These are phyloP conservation scores for Candolleomyces eurysporus DNA, from an alignment of 768 basidiomycete species.

Conservation along the genomic window DNA sequence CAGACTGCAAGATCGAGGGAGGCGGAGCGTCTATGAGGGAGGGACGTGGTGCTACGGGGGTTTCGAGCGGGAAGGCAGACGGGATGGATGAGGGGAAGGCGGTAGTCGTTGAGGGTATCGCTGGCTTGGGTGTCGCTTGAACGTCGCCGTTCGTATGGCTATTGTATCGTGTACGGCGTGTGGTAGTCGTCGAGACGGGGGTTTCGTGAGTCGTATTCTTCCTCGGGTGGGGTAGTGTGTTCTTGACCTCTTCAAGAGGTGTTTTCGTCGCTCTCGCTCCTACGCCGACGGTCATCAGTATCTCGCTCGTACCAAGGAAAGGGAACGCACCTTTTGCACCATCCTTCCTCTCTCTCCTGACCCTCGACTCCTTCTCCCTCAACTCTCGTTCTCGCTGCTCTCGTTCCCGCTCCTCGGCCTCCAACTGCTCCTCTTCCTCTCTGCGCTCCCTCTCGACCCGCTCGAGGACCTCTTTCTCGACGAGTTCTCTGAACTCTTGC, in stretches of 20 bases:
- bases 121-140: neutral
- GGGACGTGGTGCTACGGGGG: conserved; percentile 45
- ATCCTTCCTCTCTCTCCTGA: neutral
- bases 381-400: conserved; percentile 26
- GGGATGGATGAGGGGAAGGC: conserved; percentile 18
- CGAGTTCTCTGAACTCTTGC: conserved; percentile 50
- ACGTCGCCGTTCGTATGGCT: neutral
- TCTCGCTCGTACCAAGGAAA: neutral
- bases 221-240: conserved; percentile 36
- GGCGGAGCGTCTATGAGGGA: conserved; percentile 32
- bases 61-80: conserved; percentile 34
- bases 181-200: too few species aligned
- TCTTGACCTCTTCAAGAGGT: conserved; percentile 77
- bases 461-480: conserved; percentile 51
- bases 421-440: conserved; percentile 48
- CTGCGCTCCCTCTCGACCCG: conserved; percentile 45
- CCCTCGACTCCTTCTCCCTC: neutral
- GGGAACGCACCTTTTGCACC: neutral
- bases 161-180: neutral
- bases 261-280: conserved; percentile 44
- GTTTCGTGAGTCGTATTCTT: neutral
- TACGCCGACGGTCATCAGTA: neutral
- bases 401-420: conserved; percentile 45
- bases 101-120: conserved; percentile 16
- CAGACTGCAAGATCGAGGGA: conserved; percentile 27